phyloP scores from a whole-genome alignment of 2,329 filamentous ascomycete species.

The Pseudopithomyces maydicus region DNA sequence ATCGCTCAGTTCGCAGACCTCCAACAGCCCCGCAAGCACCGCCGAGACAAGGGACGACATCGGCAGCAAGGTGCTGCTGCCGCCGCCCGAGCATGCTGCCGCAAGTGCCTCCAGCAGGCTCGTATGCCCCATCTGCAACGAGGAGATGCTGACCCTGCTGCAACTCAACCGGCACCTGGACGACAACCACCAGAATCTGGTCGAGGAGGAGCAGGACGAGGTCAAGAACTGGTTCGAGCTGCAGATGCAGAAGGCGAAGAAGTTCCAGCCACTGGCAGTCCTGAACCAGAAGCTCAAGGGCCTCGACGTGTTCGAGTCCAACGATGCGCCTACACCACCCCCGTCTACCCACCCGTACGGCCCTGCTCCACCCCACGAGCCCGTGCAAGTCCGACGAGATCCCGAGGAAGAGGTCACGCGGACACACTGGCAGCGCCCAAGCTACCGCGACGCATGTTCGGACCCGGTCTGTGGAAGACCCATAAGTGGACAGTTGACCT shows the following conservation, averaged over 20 bases:
- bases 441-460: slow-evolving; percentile 77
- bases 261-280: slow-evolving; percentile 87
- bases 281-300: slow-evolving; percentile 94
- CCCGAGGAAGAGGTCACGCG: slow-evolving; percentile 89
- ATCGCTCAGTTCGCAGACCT: slow-evolving; percentile 77
- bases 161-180: slow-evolving; percentile 88
- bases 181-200: slow-evolving; percentile 86
- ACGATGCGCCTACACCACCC: slow-evolving; percentile 65
- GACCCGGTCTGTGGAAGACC: slow-evolving; percentile 77
- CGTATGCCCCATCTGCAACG: slow-evolving; percentile 95
- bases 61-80: slow-evolving; percentile 77
- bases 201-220: slow-evolving; percentile 87
- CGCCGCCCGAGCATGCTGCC: slow-evolving; percentile 60
- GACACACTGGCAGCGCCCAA: slow-evolving; percentile 84
- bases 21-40: slow-evolving; percentile 71
- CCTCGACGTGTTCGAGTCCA: slow-evolving; percentile 91
- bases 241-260: slow-evolving; percentile 90
- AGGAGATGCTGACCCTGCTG: slow-evolving; percentile 95
- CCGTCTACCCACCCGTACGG: slow-evolving; percentile 35
- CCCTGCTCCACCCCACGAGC: slow-evolving; percentile 39
- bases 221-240: slow-evolving; percentile 97
- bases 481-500: slow-evolving; percentile 57
- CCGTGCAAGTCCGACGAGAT: slow-evolving; percentile 56
- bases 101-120: slow-evolving; percentile 69
- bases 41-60: slow-evolving; percentile 74